These are phyloP conservation scores for Penicillium coprophilum DNA, from an alignment of 495 filamentous ascomycete species.

Conservation along the genomic window DNA sequence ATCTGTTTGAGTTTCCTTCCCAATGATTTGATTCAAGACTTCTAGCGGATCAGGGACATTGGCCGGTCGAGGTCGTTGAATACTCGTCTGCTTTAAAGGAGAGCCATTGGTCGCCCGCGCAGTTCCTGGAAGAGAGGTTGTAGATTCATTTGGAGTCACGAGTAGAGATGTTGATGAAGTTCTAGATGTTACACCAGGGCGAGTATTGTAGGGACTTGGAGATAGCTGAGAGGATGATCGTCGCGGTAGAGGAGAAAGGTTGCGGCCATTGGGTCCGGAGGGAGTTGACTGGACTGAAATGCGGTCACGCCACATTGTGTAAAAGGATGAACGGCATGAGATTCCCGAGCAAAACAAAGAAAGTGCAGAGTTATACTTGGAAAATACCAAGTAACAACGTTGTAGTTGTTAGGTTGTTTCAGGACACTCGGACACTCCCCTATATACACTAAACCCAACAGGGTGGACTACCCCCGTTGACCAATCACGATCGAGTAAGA, in stretches of 20 bases:
- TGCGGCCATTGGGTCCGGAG: conserved; percentile 58
- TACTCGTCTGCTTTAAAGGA: conserved; percentile 57
- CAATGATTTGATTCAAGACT: conserved; percentile 70
- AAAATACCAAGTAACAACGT: background rate
- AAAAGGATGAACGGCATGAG: conserved; percentile 13
- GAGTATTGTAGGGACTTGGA: conserved; percentile 43
- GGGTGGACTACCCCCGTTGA: background rate
- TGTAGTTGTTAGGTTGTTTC: background rate
- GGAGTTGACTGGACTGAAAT: conserved; percentile 71
- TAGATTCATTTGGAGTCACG: conserved; percentile 66
- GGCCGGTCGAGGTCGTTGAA: conserved; percentile 42
- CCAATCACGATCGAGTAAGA: conserved; percentile 27
- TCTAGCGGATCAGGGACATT: conserved; percentile 69
- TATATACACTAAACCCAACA: conserved; percentile 32
- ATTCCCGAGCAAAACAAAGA: background rate
- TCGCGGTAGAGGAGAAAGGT: conserved; percentile 68
- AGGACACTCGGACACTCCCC: conserved; percentile 11
- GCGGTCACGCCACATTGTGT: conserved; percentile 83
- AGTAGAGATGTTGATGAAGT: conserved; percentile 67
- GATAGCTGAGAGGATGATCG: conserved; percentile 53
- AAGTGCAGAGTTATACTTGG: background rate
- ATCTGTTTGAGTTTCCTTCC: conserved; percentile 39
- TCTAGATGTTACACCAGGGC: conserved; percentile 61
- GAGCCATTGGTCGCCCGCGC: conserved; percentile 64
- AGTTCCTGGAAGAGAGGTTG: conserved; percentile 64